Percentiles rank a stretch among this genome's conserved stretches.
Conservation (phyloP, 768 basidiomycete species). For the Auriculariales sp. region DNA sequence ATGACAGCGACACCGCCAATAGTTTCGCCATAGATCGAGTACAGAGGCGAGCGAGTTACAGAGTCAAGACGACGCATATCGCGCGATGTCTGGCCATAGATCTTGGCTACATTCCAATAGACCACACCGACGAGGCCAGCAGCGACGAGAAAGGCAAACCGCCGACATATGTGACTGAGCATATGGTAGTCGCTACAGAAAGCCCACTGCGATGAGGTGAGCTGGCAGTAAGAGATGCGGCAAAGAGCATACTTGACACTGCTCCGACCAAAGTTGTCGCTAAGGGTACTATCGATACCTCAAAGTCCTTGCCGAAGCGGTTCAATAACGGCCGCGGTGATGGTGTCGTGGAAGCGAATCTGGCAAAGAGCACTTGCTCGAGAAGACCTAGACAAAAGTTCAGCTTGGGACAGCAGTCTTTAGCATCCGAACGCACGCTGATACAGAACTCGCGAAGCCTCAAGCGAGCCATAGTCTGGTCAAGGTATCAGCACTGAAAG, state of each 20-base stretch:
- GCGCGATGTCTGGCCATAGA: slow-evolving; percentile 77
- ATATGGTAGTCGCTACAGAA: slow-evolving; percentile 54
- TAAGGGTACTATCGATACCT: slow-evolving; percentile 66
- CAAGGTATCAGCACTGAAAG: slow-evolving; percentile 5
- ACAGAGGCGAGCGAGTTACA: slow-evolving; percentile 34
- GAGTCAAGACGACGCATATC: slow-evolving; percentile 23
- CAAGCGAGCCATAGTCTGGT: slow-evolving; percentile 62
- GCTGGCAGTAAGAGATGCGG: neutral
- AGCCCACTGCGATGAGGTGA: slow-evolving; percentile 22
- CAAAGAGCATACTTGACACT: slow-evolving; percentile 31
- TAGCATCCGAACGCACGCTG: slow-evolving; percentile 29
- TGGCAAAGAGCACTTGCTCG: slow-evolving; percentile 71
- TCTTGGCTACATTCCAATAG: slow-evolving; percentile 47
- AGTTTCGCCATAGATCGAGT: slow-evolving; percentile 36
- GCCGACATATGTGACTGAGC: slow-evolving; percentile 66
- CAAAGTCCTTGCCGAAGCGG: slow-evolving; percentile 66
- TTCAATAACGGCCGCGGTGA: slow-evolving; percentile 74
- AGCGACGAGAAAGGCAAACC: slow-evolving; percentile 55
- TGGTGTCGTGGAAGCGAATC: slow-evolving; percentile 90
- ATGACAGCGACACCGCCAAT: slow-evolving; percentile 38
- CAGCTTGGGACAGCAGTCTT: no score
- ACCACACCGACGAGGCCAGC: slow-evolving; percentile 38
- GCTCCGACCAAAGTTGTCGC: slow-evolving; percentile 78
- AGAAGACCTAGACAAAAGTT: slow-evolving; percentile 33
- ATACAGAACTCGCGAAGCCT: slow-evolving; percentile 66